A percentile compares a stretch with the other conserved stretches of the same genome.
Evolutionary conservation across 208 protist genomes (phyloP).

Genomic region (Crithidia thermophila): DNA sequence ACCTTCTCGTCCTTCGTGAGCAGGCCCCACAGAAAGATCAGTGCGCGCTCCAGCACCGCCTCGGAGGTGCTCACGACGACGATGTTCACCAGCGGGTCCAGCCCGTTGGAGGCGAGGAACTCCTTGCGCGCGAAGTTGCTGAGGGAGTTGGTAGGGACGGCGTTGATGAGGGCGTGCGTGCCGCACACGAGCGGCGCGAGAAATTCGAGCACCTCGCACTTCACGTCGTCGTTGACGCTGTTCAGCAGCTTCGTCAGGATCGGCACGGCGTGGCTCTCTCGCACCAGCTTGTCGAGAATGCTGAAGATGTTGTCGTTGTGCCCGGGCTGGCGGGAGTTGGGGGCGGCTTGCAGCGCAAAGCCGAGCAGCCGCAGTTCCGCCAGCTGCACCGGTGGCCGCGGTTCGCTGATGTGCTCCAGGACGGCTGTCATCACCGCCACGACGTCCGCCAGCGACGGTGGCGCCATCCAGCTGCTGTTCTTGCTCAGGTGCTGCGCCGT

Average conservation of each 20-base stretch:
- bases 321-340: slow-evolving; percentile 16
- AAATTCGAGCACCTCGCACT: slow-evolving; percentile 84
- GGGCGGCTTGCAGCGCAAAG: slow-evolving; percentile 58
- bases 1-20: slow-evolving; percentile 68
- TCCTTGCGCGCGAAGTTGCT: slow-evolving; percentile 42
- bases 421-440: slow-evolving; percentile 57
- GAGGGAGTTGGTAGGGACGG: slow-evolving; percentile 26
- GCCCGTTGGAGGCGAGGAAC: slow-evolving; percentile 69
- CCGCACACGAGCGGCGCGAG: slow-evolving; percentile 72
- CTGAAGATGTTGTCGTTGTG: slow-evolving; percentile 40
- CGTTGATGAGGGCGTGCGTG: slow-evolving; percentile 38
- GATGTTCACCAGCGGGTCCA: slow-evolving; percentile 90
- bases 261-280: slow-evolving; percentile 47
- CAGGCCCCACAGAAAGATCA: slow-evolving; percentile 89
- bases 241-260: slow-evolving; percentile 71
- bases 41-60: slow-evolving; percentile 86
- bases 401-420: slow-evolving; percentile 64
- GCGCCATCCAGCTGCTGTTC: slow-evolving; percentile 38
- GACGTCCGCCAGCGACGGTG: slow-evolving; percentile 41
- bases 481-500: slow-evolving; percentile 57
- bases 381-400: slow-evolving; percentile 78
- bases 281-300: slow-evolving; percentile 55
- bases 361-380: slow-evolving; percentile 72
- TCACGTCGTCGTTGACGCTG: slow-evolving; percentile 93
- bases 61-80: slow-evolving; percentile 85